Evolutionary conservation across 1,284 basidiomycete genomes (phyloP).

Genomic region (Apiotrichum domesticum): DNA sequence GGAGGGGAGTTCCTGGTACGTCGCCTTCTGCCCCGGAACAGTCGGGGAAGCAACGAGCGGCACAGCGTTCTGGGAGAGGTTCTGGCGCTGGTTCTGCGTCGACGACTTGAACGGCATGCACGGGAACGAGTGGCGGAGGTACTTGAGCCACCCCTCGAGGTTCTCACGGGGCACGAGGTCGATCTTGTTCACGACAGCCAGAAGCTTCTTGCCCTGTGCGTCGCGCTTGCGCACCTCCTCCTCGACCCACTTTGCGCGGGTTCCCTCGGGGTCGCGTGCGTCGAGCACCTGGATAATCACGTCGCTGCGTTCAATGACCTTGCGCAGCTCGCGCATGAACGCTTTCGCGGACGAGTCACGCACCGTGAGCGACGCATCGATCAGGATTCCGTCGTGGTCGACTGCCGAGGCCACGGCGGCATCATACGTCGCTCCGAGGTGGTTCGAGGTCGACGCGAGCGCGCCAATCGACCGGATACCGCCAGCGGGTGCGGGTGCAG

Average conservation of each 20-base stretch:
- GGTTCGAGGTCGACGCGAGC: constrained; percentile 11
- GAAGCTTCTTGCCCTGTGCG: constrained; percentile 75
- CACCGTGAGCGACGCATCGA: constrained; percentile 56
- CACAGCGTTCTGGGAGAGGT: constrained; percentile 55
- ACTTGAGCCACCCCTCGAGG: constrained; percentile 81
- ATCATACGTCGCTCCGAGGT: constrained; percentile 13
- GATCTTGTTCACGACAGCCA: constrained; percentile 89
- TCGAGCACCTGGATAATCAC: constrained; percentile 76
- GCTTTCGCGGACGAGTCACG: constrained; percentile 56
- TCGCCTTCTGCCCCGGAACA: constrained; percentile 43
- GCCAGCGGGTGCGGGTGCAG: constrained; percentile 5
- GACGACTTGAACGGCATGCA: constrained; percentile 91
- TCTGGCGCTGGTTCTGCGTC: constrained; percentile 68
- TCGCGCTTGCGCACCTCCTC: constrained; percentile 81
- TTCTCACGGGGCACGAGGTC: constrained; percentile 86
- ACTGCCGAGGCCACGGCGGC: constrained; percentile 50
- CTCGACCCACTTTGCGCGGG: constrained; percentile 76
- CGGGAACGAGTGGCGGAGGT: constrained; percentile 84
- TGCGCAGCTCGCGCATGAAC: constrained; percentile 68
- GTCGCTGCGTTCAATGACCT: constrained; percentile 89
- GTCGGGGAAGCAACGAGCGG: constrained; percentile 35
- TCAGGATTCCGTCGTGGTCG: constrained; percentile 20
- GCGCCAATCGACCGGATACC: constrained; percentile 12
- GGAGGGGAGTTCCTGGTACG: constrained; percentile 49
- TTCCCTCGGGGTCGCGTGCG: constrained; percentile 86